Evolutionary conservation across 2,329 filamentous ascomycete genomes (phyloP).

Genomic region (Neopestalotiopsis sp.): DNA sequence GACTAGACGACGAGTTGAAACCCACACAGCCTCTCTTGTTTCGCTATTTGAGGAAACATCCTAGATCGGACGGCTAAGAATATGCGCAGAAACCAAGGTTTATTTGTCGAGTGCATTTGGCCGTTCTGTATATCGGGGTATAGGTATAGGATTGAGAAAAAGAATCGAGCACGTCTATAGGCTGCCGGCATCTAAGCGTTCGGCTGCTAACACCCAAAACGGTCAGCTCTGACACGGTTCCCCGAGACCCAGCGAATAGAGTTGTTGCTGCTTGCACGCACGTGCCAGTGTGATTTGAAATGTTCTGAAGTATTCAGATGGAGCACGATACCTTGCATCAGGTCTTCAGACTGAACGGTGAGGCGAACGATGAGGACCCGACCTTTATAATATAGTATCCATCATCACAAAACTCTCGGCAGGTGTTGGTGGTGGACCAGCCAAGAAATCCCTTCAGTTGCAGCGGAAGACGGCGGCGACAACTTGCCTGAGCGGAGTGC

Average conservation of each 20-base stretch:
- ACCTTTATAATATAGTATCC: background rate
- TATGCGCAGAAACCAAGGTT: background rate
- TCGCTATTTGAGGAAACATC: conserved; percentile 6
- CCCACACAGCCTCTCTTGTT: conserved; percentile 13
- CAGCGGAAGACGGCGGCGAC: background rate
- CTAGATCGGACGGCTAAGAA: background rate
- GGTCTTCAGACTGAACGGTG: background rate
- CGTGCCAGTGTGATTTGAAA: background rate
- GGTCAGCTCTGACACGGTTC: background rate
- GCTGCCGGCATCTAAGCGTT: background rate
- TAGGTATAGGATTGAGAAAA: background rate
- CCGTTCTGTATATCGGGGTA: background rate
- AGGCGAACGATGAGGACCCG: background rate
- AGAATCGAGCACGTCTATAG: too few relatives aligned
- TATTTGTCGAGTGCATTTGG: background rate
- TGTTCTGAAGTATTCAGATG: background rate
- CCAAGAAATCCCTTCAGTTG: background rate
- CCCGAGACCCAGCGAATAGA: conserved; percentile 7
- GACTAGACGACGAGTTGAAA: background rate
- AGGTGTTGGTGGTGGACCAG: background rate
- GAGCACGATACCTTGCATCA: background rate
- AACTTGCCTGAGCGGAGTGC: background rate
- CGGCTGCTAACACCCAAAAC: background rate
- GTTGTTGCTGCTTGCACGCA: background rate
- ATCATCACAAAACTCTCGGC: background rate